Percentiles rank a stretch among this genome's conserved stretches.
These are phyloP conservation scores for Fraxinus angustifolia DNA, from an alignment of 305 asterid species.

Conservation along the genomic window DNA sequence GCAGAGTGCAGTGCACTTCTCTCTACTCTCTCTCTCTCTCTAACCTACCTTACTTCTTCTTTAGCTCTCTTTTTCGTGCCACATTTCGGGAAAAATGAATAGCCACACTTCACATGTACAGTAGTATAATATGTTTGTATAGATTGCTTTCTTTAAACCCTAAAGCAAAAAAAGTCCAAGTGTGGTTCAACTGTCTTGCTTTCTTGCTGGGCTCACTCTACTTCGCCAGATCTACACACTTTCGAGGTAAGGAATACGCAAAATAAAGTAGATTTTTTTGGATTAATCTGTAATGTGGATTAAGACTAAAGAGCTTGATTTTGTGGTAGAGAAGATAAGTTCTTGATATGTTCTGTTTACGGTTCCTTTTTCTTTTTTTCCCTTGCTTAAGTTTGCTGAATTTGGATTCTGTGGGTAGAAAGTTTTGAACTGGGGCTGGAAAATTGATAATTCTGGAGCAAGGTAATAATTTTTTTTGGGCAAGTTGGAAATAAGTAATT, in stretches of 20 bases:
- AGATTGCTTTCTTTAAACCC: conserved; percentile 33
- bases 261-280: conserved; percentile 10
- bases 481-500: background rate
- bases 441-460: background rate
- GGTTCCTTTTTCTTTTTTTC: background rate
- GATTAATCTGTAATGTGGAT: conserved; percentile 1
- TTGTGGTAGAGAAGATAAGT: background rate
- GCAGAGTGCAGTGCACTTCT: background rate
- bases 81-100: conserved; percentile 32
- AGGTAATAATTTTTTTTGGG: background rate
- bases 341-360: background rate
- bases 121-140: conserved; percentile 7
- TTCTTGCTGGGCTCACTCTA: conserved; percentile 37
- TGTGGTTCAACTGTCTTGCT: conserved; percentile 32
- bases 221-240: conserved; percentile 43
- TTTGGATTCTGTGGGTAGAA: conserved; percentile 2
- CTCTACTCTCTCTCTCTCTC: background rate
- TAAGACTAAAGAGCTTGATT: conserved; percentile 9
- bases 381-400: background rate
- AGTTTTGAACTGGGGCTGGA: background rate
- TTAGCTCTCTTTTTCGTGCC: conserved; percentile 18
- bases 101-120: conserved; percentile 12
- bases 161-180: conserved; percentile 21
- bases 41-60: conserved; percentile 4
- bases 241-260: conserved; percentile 22